A percentile compares a stretch with the other conserved stretches of the same genome.
Conservation (phyloP, 2,329 filamentous ascomycete species). For the Acrocalymma vagum region DNA sequence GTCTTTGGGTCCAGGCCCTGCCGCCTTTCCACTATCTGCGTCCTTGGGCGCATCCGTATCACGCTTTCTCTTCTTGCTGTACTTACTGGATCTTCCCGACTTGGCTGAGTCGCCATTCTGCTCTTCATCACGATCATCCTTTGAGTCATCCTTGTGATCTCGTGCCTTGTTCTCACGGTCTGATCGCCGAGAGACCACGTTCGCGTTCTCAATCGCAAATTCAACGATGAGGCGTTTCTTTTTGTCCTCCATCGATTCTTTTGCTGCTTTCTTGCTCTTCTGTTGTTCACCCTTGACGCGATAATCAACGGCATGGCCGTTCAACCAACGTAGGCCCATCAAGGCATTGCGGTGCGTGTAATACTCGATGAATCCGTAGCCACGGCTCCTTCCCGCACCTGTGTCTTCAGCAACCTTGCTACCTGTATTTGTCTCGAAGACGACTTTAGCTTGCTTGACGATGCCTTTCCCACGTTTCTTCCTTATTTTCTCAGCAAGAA, state of each 20-base stretch:
- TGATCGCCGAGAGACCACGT: slow-evolving; percentile 84
- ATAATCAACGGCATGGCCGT: slow-evolving; percentile 73
- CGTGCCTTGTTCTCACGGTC: slow-evolving; percentile 68
- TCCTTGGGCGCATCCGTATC: slow-evolving; percentile 25
- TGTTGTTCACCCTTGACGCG: slow-evolving; percentile 56
- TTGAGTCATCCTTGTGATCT: slow-evolving; percentile 16
- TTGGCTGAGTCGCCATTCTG: slow-evolving; percentile 21
- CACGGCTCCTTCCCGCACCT: slow-evolving; percentile 83
- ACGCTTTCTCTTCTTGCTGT: slow-evolving; percentile 51
- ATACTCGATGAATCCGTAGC: slow-evolving; percentile 98
- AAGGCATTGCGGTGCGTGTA: slow-evolving; percentile 91
- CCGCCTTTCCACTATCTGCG: slow-evolving; percentile 58
- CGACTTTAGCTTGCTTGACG: slow-evolving; percentile 91
- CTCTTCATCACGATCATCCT: slow-evolving; percentile 11
- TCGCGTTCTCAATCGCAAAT: slow-evolving; percentile 97
- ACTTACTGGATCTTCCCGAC: slow-evolving; percentile 13
- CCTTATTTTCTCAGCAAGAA: slow-evolving; percentile 79
- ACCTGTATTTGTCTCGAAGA: slow-evolving; percentile 88
- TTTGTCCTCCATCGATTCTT: slow-evolving; percentile 69
- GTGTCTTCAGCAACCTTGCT: slow-evolving; percentile 80
- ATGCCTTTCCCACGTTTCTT: slow-evolving; percentile 86
- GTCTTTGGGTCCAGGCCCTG: no score
- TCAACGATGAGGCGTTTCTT: slow-evolving; percentile 93
- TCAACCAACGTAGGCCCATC: slow-evolving; percentile 94
- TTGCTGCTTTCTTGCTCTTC: slow-evolving; percentile 47